Base-by-base conservation (phyloP, 1,284 basidiomycete species). In the Psilocybe mexicana region DNA sequence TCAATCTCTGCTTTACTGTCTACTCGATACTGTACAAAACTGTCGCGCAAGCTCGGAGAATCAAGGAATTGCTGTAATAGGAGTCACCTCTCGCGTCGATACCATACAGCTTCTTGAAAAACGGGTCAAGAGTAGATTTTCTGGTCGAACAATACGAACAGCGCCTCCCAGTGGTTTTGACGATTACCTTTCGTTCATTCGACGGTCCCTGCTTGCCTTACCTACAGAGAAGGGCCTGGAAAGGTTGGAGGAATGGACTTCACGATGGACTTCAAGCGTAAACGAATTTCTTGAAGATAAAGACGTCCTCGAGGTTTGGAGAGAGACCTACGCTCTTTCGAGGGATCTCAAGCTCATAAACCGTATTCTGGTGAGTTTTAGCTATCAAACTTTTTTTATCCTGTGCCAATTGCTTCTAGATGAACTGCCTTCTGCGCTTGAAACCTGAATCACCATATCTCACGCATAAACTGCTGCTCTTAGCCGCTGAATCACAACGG, bases 81-180 rank as follows among this genome's bases (percentile, higher is more conserved):
- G 95, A 8, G 72, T 94, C 2, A 94, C 93, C 0, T 85, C 85
- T 33, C 85, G 94, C 14, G 81, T 94, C 12, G 94, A 97, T 67
- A 90, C 92, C n/a, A 82, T 96, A 59, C 90, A 92, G 57, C 74
- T 93, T 7, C 78, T 98, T 5, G 95, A 98, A 72, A 98, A 98
- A 71, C 83, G 95, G 48, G 95, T 98, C 52, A 96, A 97, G 74
- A 96, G 93, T 63, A 85, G 95, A 5, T 98, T 97, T 74, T 96
- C 94, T 3, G 93, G 94, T 38, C 82, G 95, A 50, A 91, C 94
- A 66, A 80, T 95, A 62, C 84, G 92, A 52, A 87, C 92, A 6
- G 79, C 84, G 0, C 83, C 87, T 23, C 85, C 88, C 0, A 67
- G 77, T 5, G 74, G 74, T 10, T 61, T 85, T 3, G 68, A 77